phyloP scores from a whole-genome alignment of 352 stramenopile species.

The Pythium chondricola region DNA sequence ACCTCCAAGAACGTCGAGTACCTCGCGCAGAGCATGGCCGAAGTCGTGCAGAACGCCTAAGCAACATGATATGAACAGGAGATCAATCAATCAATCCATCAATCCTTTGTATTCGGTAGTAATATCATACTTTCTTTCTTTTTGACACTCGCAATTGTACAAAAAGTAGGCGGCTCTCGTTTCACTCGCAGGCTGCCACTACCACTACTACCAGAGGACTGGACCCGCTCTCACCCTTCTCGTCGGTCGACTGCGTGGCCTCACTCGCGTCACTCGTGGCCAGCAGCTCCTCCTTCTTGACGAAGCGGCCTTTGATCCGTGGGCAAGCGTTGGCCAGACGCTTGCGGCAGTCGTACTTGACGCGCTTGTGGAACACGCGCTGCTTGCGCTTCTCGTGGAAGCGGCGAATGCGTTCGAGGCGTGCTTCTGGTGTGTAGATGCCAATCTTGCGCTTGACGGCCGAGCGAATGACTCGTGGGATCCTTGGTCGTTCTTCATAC shows the following conservation, averaged over 20 bases:
- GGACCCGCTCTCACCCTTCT: too few species aligned
- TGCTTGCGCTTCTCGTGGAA: conserved; percentile 74
- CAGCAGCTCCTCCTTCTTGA: conserved; percentile 20
- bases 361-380: conserved; percentile 60
- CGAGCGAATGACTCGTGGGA: background rate
- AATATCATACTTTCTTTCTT: too few species aligned
- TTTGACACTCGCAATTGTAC: too few species aligned
- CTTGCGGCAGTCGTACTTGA: conserved; percentile 74
- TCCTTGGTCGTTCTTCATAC: background rate
- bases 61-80: too few species aligned
- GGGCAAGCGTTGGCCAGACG: conserved; percentile 60
- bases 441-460: conserved; percentile 37
- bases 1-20: conserved; percentile 97
- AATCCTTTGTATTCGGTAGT: too few species aligned
- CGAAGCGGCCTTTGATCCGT: conserved; percentile 68
- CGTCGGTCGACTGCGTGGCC: too few species aligned
- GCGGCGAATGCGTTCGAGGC: conserved; percentile 45
- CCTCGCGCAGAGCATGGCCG: conserved; percentile 92
- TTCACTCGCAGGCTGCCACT: too few species aligned
- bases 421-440: conserved; percentile 46
- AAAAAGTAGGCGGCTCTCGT: too few species aligned
- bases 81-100: too few species aligned
- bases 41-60: conserved; percentile 88
- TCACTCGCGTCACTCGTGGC: background rate
- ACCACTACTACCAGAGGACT: too few species aligned